These are phyloP conservation scores for Ogataea glucozyma DNA, from an alignment of 805 yeast species.

Conservation along the genomic window DNA sequence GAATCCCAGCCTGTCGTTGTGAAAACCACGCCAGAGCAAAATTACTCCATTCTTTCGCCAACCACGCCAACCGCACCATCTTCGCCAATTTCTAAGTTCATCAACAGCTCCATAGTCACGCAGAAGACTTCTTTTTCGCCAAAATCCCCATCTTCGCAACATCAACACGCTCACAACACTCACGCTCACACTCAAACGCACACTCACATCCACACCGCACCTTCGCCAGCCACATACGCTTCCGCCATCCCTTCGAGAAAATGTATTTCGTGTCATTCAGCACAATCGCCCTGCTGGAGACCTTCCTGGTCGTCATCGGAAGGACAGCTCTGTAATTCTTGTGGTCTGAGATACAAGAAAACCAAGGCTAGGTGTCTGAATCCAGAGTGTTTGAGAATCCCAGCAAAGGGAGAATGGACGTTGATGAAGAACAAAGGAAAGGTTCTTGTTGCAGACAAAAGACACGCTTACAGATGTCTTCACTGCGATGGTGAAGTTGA, in stretches of 20 bases:
- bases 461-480: conserved; percentile 48
- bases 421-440: conserved; percentile 76
- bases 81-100: conserved; percentile 17
- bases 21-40: conserved; percentile 7
- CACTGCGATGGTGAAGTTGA: conserved; percentile 61
- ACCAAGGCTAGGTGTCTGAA: conserved; percentile 89
- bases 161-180: too few relatives aligned
- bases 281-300: conserved; percentile 97
- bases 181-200: conserved; percentile 17
- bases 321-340: conserved; percentile 96
- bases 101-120: conserved; percentile 12
- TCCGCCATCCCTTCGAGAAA: conserved; percentile 42
- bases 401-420: conserved; percentile 95
- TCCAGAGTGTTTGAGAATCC: conserved; percentile 75
- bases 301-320: conserved; percentile 91
- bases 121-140: conserved; percentile 12
- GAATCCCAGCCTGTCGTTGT: conserved; percentile 9
- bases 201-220: conserved; percentile 16
- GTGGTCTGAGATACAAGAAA: conserved; percentile 93
- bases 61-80: conserved; percentile 28
- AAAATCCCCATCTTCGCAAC: conserved; percentile 17
- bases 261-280: conserved; percentile 89
- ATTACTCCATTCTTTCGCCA: conserved; percentile 17
- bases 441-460: conserved; percentile 30
- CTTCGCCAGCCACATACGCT: conserved; percentile 14